Base-by-base conservation (phyloP, 768 basidiomycete species). In the Grammothele lineata region DNA sequence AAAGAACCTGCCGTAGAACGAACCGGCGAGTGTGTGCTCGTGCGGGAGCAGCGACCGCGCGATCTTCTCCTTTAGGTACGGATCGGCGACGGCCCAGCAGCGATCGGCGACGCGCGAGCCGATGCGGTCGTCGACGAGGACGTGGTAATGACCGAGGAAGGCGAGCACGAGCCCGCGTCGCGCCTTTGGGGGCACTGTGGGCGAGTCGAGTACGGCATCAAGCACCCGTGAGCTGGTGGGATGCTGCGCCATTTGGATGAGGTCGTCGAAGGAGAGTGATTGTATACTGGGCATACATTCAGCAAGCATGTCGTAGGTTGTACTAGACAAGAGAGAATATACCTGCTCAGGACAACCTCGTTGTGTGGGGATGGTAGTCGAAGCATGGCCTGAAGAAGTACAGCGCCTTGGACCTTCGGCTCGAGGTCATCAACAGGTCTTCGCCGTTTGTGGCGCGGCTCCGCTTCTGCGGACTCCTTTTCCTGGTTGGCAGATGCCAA, bases 1-100 rank as follows among this genome's bases (percentile, higher is more conserved):
- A 54, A 98, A 92, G 71, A 81, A 96, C 62, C 87, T 89, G 21
- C 92, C 95, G 57, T 85, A 95, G 61, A 78, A 85, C 0, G 89
- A 91, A 9, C 73, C 82, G 0, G 83, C 79, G 12, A 98, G 77
- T 15, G 72, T 72, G 25, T 80, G 77, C 50, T 92, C 85, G 50
- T 89, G 76, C 1, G 78, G 67, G 12, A 91, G 66, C 10, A 97
- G 71, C 19, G 88, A 87, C 14, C 81, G 80, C 2, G 87, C 93
- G 44, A 99, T 90, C 65, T 94, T 95, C 69, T 96, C 93, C 72
- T 87, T 93, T 54, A 96, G 76, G 66, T 88, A 97, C 1, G 90
- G 85, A 67, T 99, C 96, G n/a, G 88, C 84, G 51, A 78, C 81
- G 1, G 76, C 80, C 92, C 92, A 98, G 55, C 87, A 89, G n/a